Evolutionary conservation across 306 rosid species (phyloP).

Genomic region (Vigna radiata): DNA sequence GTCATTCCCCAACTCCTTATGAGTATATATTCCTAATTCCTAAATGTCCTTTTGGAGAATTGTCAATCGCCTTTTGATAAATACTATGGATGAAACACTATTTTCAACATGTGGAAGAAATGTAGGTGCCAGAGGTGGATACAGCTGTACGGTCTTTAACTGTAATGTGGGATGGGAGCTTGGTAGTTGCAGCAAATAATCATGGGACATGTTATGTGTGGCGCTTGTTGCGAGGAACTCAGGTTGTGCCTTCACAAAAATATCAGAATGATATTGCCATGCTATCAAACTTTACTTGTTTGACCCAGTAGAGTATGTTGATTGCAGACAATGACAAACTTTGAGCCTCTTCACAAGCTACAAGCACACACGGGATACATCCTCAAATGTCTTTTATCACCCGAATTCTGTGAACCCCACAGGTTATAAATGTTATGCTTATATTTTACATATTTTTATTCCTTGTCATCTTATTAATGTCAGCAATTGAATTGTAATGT

Average conservation of each 20-base stretch:
- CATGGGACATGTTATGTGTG: constrained; percentile 97
- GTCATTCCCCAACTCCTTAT: constrained; percentile 25
- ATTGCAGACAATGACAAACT: constrained; percentile 95
- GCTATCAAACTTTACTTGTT: constrained; percentile 38
- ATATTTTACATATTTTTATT: constrained; percentile 19
- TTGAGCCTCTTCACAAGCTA: constrained; percentile 98
- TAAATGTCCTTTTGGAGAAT: not conserved
- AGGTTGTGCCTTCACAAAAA: constrained; percentile 61
- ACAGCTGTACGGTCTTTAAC: constrained; percentile 97
- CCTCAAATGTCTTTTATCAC: constrained; percentile 96
- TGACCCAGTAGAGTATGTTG: constrained; percentile 32
- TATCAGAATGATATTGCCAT: constrained; percentile 9
- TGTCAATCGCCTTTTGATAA: not conserved
- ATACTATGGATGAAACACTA: constrained; percentile 38
- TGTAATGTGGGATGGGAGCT: constrained; percentile 99
- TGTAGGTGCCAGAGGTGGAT: constrained; percentile 98
- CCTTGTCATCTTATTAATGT: constrained; percentile 9
- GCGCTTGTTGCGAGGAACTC: constrained; percentile 94
- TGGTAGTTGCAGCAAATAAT: constrained; percentile 99
- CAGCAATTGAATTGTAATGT: not conserved
- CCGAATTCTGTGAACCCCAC: constrained; percentile 96
- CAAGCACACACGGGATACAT: constrained; percentile 97
- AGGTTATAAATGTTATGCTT: constrained; percentile 57
- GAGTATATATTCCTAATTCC: constrained; percentile 19
- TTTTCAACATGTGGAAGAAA: constrained; percentile 39